Base-by-base conservation (phyloP, 148 eudicot genomes). In the Cornus florida region DNA sequence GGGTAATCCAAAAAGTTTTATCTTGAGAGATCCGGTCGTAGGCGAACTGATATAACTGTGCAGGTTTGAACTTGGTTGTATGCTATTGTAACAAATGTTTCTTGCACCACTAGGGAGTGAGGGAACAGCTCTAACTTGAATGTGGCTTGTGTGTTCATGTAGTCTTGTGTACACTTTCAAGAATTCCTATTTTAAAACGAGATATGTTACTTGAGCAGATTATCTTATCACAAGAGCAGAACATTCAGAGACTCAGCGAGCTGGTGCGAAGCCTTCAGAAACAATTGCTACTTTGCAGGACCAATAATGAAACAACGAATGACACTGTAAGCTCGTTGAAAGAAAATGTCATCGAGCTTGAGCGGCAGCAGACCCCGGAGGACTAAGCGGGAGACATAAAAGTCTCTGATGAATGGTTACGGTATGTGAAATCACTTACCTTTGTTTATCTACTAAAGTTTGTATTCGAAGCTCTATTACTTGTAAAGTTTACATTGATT, bases 181-280 rank as follows among this genome's bases (percentile, higher is more conserved):
- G 31, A n/a, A 20, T 32, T 50, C 1, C 69, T 20, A 31, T 32
- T 77, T 68, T 35, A 33, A 38, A 10, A 57, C 14, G 67, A 77
- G 38, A 5, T 68, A 66, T 4, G 33, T 35, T 41, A 6, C 19
- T 77, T 24, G 17, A 68, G 83, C 92, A 95, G 98, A 91, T 95
- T 12, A 95, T 95, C 66, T 86, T 95, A 84, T 90, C 95, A 17
- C 98, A 95, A 87, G 98, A 95, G 86, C 93, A 88, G 89, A 95
- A 81, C 86, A 95, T 95, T 81, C 94, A 91, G 77, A 91, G 83
- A 82, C 94, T 95, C 24, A 93, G 87, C 22, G 96, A 91, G 82
- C 91, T 91, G 39, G 93, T 95, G 31, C 83, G 79, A 41, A 88
- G 86, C 80, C 94, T 95, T 71, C 86, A 86, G 73, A 91, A 90